Evolutionary conservation across 1,284 basidiomycete species (phyloP), one percentile per base, ranked within the genome.

Genomic region (Mycena citricolor): DNA sequence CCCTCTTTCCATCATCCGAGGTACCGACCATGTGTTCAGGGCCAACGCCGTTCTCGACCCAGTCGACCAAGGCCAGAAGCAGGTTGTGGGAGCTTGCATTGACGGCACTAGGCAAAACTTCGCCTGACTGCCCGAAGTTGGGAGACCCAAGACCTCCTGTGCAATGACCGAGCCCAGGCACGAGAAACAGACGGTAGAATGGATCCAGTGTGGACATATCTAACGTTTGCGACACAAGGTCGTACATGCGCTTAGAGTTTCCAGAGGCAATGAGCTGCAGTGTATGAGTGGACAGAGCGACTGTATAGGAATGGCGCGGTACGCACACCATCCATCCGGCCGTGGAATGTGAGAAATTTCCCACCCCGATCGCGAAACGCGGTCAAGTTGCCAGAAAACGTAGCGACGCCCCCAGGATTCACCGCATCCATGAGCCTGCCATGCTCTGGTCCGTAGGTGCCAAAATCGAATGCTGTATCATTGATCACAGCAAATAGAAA

Each of bases 31-130:
- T 45, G 2, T 39, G 52, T n/a, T 61, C 61, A 5, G 68, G 68
- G 1, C 63, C 60, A 16, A 54, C 42, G 8, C 60, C 65, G 2
- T 61, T 44, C 48, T 72, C 70, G 8, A 70, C 66, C 70, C 70
- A 72, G 17, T 57, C 53, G 8, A 68, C 61, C 22, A 70, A 59
- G 7, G 67, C 65, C 0, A 65, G 52, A 10, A 69, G 52, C 29
- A 68, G 56, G 47, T 70, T 67, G 48, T 66, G n/a, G n/a, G n/a
- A n/a, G n/a, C n/a, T n/a, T n/a, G n/a, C n/a, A n/a, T n/a, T n/a
- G n/a, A n/a, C n/a, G n/a, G n/a, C n/a, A n/a, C n/a, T n/a, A n/a
- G n/a, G n/a, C n/a, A n/a, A n/a, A n/a, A n/a, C n/a, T 5, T 14
- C 5, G n/a, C n/a, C n/a, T n/a, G n/a, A n/a, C n/a, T n/a, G n/a